These are phyloP conservation scores for Leccinum fibrillosum DNA, from an alignment of 768 basidiomycete species.

Conservation along the genomic window DNA sequence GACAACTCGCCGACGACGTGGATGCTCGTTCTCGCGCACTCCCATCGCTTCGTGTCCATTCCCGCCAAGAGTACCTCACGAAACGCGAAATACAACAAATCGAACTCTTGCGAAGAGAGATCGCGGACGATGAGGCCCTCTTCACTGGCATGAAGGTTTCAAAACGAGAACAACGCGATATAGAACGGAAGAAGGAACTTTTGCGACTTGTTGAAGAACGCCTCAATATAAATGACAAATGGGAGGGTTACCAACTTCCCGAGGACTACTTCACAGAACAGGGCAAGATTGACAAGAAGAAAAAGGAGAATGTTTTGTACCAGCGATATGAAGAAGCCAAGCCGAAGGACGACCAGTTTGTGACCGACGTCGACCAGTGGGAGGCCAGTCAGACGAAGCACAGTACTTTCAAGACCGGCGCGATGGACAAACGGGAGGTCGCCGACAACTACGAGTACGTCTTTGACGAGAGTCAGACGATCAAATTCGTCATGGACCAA, in stretches of 20 bases:
- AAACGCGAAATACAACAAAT: conserved; percentile 97
- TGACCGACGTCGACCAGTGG: conserved; percentile 98
- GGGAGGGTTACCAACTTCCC: conserved; percentile 93
- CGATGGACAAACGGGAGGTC: conserved; percentile 81
- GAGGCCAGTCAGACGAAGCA: conserved; percentile 88
- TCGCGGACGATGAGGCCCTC: conserved; percentile 89
- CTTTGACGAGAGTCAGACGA: conserved; percentile 96
- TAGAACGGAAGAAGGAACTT: conserved; percentile 90
- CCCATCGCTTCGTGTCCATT: conserved; percentile 79
- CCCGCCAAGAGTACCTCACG: conserved; percentile 92
- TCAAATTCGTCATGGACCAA: conserved; percentile 88
- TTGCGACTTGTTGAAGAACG: conserved; percentile 91
- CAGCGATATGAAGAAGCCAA: conserved; percentile 93
- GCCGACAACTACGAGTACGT: conserved; percentile 94
- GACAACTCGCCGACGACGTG: conserved; percentile 77
- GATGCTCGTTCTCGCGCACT: conserved; percentile 52
- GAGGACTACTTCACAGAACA: conserved; percentile 99
- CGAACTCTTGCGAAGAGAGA: conserved; percentile 88
- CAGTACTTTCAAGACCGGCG: conserved; percentile 87
- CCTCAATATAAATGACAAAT: conserved; percentile 90
- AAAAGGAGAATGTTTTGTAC: conserved; percentile 89
- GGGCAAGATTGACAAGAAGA: conserved; percentile 97
- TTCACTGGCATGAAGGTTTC: conserved; percentile 91
- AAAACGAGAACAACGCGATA: conserved; percentile 73
- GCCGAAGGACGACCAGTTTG: conserved; percentile 89